Conservation (phyloP, 345 rosid genomes). For the Boechera divaricarpa region DNA sequence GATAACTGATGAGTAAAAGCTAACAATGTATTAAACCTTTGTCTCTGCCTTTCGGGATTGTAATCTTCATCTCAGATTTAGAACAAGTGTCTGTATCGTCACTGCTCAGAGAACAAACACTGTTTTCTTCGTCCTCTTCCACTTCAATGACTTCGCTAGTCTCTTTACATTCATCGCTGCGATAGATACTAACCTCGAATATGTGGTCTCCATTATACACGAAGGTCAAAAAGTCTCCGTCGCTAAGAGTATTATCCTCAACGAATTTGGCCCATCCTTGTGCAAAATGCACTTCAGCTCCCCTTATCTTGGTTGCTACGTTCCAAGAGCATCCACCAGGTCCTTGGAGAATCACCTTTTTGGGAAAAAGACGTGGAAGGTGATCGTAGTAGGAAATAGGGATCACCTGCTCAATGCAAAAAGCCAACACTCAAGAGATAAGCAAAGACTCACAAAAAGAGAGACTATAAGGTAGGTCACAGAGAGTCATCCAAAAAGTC, state of each 20-base stretch:
- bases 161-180: slow-evolving; percentile 29
- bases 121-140: not conserved
- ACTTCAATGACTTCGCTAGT: slow-evolving; percentile 1
- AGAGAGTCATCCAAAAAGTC: not conserved
- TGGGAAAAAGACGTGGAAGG: slow-evolving; percentile 18
- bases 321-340: slow-evolving; percentile 32
- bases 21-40: slow-evolving; percentile 14
- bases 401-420: slow-evolving; percentile 9
- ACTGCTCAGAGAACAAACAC: not conserved
- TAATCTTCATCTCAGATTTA: not conserved
- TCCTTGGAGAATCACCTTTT: slow-evolving; percentile 33
- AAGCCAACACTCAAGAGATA: slow-evolving; percentile 5
- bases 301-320: not conserved
- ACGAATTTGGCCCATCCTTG: slow-evolving; percentile 35
- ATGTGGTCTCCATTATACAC: slow-evolving; percentile 28
- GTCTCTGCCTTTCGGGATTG: slow-evolving; percentile 6
- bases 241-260: slow-evolving; percentile 19
- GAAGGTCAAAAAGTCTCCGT: slow-evolving; percentile 38
- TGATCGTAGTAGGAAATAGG: slow-evolving; percentile 27
- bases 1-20: not conserved
- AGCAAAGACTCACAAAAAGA: slow-evolving; percentile 1
- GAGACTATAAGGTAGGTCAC: not conserved
- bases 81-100: slow-evolving; percentile 7
- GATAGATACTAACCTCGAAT: slow-evolving; percentile 40
- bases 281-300: slow-evolving; percentile 2